Base-by-base conservation (phyloP, 768 basidiomycete species). In the Lactarius indigo region DNA sequence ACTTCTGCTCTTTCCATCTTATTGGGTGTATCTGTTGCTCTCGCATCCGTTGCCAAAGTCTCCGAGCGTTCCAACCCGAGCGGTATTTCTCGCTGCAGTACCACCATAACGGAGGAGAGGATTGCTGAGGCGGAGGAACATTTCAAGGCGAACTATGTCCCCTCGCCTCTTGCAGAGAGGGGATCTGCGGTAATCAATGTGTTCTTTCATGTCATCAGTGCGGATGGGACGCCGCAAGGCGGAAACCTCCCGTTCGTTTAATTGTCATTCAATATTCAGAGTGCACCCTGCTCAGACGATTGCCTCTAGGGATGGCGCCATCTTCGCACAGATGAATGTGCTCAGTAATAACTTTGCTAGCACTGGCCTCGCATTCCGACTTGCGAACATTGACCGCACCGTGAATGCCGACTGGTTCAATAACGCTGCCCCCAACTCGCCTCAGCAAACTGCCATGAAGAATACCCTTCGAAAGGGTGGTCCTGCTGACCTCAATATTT, bases 381-480 rank as follows among this genome's bases (percentile, higher is more conserved):
- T 84, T 55, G 80, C 76, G 13, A 71, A 73, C 54, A 83, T 80
- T 20, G 75, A 74, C 58, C 80, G 78, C 59, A 84, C 80, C 5
- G 69, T 75, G 67, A 84, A 82, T 70, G 57, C 77, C 28, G 72
- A 77, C 64, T 86, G 83, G 84, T 85, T 83, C 77, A 78, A 76
- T 70, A 75, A 76, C 23, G 81, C 74, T 61, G 81, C 76, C 8
- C 80, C 80, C 5, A 68, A 63, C 56, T 23, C 62, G 35, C 52
- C 69, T 10, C 65, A 66, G 39, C 83, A 85, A 72, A 81, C 76
- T 9, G 73, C 74, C 8, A 85, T 86, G 83, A 85, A 85, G 78
- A 72, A 55, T 0, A 60, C 76, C 33, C 78, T 85, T 33, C 78
- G 83, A 42, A 41, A 75, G 57, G 83, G 85, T 55, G 76, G 72